These are phyloP conservation scores for Citrus hindsii DNA, from an alignment of 345 rosid species.

Conservation along the genomic window DNA sequence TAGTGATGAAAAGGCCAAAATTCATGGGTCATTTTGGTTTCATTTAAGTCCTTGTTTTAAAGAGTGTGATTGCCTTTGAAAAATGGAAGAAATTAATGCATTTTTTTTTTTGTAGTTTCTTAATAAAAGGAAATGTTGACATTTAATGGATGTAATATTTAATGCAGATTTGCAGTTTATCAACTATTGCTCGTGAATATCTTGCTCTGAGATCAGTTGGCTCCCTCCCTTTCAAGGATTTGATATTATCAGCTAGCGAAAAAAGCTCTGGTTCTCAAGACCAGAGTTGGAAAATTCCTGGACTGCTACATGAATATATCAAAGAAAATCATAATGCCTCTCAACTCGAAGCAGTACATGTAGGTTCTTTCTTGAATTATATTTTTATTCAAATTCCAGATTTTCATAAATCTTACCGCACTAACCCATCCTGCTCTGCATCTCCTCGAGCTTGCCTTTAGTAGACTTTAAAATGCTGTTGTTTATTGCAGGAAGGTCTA, in stretches of 20 bases:
- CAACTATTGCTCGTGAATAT: constrained; percentile 92
- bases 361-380: constrained; percentile 32
- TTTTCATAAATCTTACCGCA: background rate
- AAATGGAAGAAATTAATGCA: background rate
- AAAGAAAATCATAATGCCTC: constrained; percentile 68
- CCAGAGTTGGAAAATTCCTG: constrained; percentile 82
- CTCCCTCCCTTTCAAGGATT: constrained; percentile 89
- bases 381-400: background rate
- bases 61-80: background rate
- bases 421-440: background rate
- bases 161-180: constrained; percentile 82
- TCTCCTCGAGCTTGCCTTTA: background rate
- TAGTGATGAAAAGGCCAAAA: background rate
- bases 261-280: constrained; percentile 47
- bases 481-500: constrained; percentile 73
- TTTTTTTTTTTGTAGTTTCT: background rate
- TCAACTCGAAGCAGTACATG: constrained; percentile 85
- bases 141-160: constrained; percentile 19
- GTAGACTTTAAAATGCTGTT: constrained; percentile 13
- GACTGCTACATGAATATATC: constrained; percentile 53
- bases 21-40: background rate
- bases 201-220: constrained; percentile 67
- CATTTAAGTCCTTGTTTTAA: background rate
- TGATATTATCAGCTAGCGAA: constrained; percentile 60
- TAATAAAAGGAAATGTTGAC: background rate